phyloP scores from a whole-genome alignment of 352 stramenopile species.

The Phytophthora vignae region DNA sequence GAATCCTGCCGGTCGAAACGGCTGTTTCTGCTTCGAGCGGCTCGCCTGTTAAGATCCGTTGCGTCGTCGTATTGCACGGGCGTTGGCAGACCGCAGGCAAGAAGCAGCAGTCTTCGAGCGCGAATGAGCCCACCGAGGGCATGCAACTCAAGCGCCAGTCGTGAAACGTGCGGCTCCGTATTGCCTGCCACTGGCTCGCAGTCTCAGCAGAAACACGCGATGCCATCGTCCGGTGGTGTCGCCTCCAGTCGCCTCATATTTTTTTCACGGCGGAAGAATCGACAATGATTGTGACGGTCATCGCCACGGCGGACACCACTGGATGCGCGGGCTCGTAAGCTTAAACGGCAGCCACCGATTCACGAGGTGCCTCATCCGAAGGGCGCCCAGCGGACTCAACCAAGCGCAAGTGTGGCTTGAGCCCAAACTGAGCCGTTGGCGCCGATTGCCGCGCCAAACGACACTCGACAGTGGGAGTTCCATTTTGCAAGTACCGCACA shows the following conservation, averaged over 20 bases:
- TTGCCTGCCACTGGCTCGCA: conserved; percentile 5
- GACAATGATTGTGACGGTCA: conserved; percentile 4
- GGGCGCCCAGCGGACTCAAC: neutral
- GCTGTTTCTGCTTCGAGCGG: conserved; percentile 32
- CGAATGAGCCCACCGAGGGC: neutral
- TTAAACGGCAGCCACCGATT: neutral
- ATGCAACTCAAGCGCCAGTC: conserved; percentile 1
- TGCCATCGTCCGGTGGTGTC: conserved; percentile 24
- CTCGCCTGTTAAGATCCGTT: conserved; percentile 13
- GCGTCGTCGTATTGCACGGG: conserved; percentile 21
- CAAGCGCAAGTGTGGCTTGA: too few relatives aligned
- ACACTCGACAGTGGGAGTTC: conserved; percentile 8
- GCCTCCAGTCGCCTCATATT: neutral
- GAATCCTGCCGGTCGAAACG: conserved; percentile 4
- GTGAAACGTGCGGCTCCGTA: neutral
- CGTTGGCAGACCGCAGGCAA: neutral
- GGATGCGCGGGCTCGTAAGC: neutral
- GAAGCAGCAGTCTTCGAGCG: neutral
- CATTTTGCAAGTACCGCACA: neutral
- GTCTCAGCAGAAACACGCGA: conserved; percentile 28
- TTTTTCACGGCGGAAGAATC: neutral
- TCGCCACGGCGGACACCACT: neutral
- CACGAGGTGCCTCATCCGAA: neutral
- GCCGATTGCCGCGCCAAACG: conserved; percentile 8
- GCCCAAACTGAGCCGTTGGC: neutral